Percentiles rank a stretch among this genome's conserved stretches.
phyloP scores from a whole-genome alignment of 2,329 filamentous ascomycete species.

The Mycocentrospora acerina region DNA sequence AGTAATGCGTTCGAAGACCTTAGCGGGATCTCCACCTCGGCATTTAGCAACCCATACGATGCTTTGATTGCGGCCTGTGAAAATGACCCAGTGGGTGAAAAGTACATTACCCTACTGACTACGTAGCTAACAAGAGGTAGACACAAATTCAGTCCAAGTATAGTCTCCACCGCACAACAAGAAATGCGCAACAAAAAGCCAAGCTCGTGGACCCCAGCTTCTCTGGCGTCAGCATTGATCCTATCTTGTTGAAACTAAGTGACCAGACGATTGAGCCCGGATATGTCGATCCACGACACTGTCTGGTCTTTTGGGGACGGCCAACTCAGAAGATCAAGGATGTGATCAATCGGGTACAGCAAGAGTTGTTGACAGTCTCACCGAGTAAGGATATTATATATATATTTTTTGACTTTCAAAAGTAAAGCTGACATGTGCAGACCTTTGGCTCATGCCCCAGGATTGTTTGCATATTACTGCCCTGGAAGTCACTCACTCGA shows the following conservation, averaged over 20 bases:
- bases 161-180: conserved; percentile 68
- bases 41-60: conserved; percentile 71
- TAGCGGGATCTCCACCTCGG: conserved; percentile 37
- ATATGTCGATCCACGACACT: conserved; percentile 75
- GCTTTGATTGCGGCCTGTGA: conserved; percentile 69
- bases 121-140: conserved; percentile 43
- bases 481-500: conserved; percentile 81
- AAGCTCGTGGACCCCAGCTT: conserved; percentile 73
- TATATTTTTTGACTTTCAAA: background rate
- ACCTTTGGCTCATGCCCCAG: conserved; percentile 82
- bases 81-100: conserved; percentile 62
- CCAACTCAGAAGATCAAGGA: conserved; percentile 71
- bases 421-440: conserved; percentile 46
- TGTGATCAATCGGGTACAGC: conserved; percentile 70
- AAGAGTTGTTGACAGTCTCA: conserved; percentile 62
- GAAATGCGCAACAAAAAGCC: conserved; percentile 73
- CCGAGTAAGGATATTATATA: conserved; percentile 63
- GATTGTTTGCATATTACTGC: conserved; percentile 80
- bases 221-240: conserved; percentile 71
- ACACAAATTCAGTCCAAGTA: conserved; percentile 71
- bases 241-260: conserved; percentile 70
- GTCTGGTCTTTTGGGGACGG: conserved; percentile 84
- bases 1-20: conserved; percentile 43
- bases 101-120: background rate
- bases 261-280: conserved; percentile 64